Base-by-base conservation (phyloP, 2,329 filamentous ascomycete species). In the Coleophoma eucalyptorum region DNA sequence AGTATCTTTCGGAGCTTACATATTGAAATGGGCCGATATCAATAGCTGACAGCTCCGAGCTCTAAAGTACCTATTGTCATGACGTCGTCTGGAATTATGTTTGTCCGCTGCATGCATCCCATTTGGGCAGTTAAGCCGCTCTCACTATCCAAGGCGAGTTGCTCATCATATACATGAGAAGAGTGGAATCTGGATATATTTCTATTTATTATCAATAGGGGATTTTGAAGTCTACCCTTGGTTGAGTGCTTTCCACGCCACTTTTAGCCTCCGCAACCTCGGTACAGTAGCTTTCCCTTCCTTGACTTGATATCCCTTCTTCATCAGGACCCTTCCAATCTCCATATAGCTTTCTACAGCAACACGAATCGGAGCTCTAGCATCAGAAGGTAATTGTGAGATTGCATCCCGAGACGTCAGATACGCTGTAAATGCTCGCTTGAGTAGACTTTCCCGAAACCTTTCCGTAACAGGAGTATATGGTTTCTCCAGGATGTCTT, bases 291-390 rank as follows among this genome's bases (percentile, higher is more conserved):
- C 72, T 46, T 63, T 66, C 5, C 69, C 69, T 37, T 59, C 69
- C 50, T 71, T 75, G 4, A 75, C 66, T 31, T 64, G 57, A 52
- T 72, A 74, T 8, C 71, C 68, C 18, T 71, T 52, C 45, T 60
- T 57, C 20, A 48, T 67, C 21, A 88, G 61, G n/a, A 84, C 80
- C 40, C 83, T 69, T 13, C 84, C 86, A 62, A 90, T 90, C 63
- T 88, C 84, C 80, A 90, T 86, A 61, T 90, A 89, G 56, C 84
- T 88, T 65, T 89, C 85, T 0, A 89, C 83, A 1, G 84, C 85
- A 5, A 88, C 84, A 12, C 83, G 73, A 63, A 89, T 81, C 0
- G 84, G 81, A 0, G 79, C 83, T 55, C 81, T 74, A 0, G 80
- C 81, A 59, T 84, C 77, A 0, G 53, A 44, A 0, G 87, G 86